Evolutionary conservation across 2,329 filamentous ascomycete species (phyloP), one percentile per base, ranked within the genome.

Genomic region (Setomelanomma holmii): DNA sequence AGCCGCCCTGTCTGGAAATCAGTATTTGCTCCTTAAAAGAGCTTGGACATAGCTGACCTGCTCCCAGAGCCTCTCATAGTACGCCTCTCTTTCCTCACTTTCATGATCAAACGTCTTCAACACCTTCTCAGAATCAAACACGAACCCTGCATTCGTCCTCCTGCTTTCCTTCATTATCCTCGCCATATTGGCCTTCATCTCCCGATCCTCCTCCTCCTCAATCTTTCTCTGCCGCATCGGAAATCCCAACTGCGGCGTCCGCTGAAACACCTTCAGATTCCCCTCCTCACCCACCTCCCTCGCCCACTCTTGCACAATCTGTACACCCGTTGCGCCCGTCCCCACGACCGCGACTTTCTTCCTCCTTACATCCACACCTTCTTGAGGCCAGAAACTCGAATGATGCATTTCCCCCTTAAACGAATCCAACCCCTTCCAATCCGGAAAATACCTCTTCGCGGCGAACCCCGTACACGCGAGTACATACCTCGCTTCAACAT

Each of bases 321-420:
- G 85, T 1, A 87, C 81, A 0, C 85, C 85, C 0, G 83, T 82
- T 0, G 85, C 82, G 1, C 85, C 85, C 0, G 84, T 87, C 10
- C 86, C 86, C 34, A 88, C 82, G 55, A 88, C 78, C 10, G 80
- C 85, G 42, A 82, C 79, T 14, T 78, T 77, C 66, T 87, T 87
- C 46, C 38, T 35, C 12, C 40, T 30, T 33, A 57, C 55, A 41
- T 55, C 45, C 36, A 81, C 75, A 27, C 86, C 71, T 2, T 80
- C 72, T 2, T 82, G 74, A 1, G 84, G 83, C 84, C 84, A 86
- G 64, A 80, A 80, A 1, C 82, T 82, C 0, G 83, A 81, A 66
- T 86, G 84, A 60, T 83, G 78, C 12, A 84, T 75, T 4, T 76
- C 59, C 20, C 85, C 85, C 48, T 81, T 76, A 76, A 86, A 87